Conservation (phyloP, 2,329 filamentous ascomycete species). For the Laburnicola sp. region DNA sequence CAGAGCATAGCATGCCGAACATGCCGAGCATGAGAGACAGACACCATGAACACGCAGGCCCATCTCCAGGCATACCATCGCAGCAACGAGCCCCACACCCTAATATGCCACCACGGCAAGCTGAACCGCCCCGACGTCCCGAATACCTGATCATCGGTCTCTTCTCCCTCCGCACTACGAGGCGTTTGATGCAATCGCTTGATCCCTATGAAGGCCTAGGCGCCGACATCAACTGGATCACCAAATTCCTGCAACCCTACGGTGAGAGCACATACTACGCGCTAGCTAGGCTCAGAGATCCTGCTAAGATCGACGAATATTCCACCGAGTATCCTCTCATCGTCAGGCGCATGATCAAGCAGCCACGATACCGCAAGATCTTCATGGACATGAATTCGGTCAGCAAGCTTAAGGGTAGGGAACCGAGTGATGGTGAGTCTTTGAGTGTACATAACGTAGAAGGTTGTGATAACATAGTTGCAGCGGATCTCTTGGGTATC, state of each 20-base stretch:
- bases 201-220: slow-evolving; percentile 17
- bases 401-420: not conserved
- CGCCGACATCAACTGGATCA: slow-evolving; percentile 25
- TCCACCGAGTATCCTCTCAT: slow-evolving; percentile 19
- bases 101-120: too few species aligned
- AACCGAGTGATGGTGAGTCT: slow-evolving; percentile 2
- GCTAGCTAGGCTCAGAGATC: slow-evolving; percentile 24
- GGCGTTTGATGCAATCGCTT: slow-evolving; percentile 20
- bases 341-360: slow-evolving; percentile 27
- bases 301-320: slow-evolving; percentile 17
- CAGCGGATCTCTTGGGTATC: slow-evolving; percentile 17
- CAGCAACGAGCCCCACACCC: not conserved
- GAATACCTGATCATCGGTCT: slow-evolving; percentile 30
- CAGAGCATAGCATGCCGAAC: not conserved
- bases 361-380: slow-evolving; percentile 19
- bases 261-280: slow-evolving; percentile 6
- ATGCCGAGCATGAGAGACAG: too few species aligned
- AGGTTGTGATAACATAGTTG: too few species aligned
- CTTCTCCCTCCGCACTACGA: slow-evolving; percentile 28
- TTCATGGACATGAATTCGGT: slow-evolving; percentile 32
- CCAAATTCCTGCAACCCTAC: slow-evolving; percentile 23
- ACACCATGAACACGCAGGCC: too few species aligned
- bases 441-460: not conserved
- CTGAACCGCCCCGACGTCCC: slow-evolving; percentile 3
- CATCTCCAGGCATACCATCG: not conserved